phyloP scores from a whole-genome alignment of 257 asterid species.

The Schizonepeta tenuifolia region DNA sequence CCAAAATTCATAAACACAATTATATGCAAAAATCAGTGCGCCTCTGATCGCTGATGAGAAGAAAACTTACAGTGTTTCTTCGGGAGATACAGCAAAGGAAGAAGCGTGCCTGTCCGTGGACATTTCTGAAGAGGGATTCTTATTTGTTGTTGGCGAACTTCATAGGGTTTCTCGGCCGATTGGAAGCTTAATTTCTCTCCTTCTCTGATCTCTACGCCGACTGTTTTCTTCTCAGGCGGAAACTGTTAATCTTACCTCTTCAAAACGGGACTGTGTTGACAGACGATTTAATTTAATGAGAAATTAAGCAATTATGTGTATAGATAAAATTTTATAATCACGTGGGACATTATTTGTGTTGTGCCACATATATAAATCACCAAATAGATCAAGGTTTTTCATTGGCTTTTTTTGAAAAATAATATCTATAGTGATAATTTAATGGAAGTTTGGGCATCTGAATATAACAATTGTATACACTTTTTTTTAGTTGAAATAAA shows the following conservation, averaged over 20 bases:
- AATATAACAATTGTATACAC: no score
- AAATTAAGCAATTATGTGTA: not conserved
- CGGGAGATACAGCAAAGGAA: conserved; percentile 50
- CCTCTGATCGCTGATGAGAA: not conserved
- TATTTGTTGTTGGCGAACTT: not conserved
- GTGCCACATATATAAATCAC: no score
- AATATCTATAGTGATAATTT: no score
- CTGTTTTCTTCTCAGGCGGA: conserved; percentile 26
- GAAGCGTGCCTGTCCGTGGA: conserved; percentile 58
- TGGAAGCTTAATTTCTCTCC: conserved; percentile 11
- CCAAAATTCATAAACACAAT: not conserved
- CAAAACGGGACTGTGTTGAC: not conserved
- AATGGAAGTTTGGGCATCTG: no score
- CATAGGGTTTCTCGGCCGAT: conserved; percentile 31
- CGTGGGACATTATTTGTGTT: no score
- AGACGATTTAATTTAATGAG: not conserved
- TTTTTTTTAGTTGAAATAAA: no score
- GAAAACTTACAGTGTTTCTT: conserved; percentile 65
- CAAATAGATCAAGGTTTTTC: no score
- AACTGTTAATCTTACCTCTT: conserved; percentile 7
- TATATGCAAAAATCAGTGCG: not conserved
- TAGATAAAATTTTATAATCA: no score
- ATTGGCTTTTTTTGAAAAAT: no score
- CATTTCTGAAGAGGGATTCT: conserved; percentile 35
- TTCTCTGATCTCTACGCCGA: not conserved